phyloP scores from a whole-genome alignment of 176 grass and related monocot species.

The maize (Zea mays) region DNA sequence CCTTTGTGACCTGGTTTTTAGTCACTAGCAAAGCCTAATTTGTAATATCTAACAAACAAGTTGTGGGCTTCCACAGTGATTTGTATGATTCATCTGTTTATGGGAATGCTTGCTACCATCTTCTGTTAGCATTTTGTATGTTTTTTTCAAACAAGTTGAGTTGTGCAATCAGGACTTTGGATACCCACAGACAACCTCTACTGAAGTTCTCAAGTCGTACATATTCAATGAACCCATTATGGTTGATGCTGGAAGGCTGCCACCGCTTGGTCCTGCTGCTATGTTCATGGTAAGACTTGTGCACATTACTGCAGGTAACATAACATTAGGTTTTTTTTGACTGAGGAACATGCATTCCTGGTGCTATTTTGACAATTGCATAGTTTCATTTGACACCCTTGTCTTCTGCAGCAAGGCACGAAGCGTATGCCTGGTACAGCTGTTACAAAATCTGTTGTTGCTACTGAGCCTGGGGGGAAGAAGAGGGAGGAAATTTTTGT shows the following conservation, averaged over 20 bases:
- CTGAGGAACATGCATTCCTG: neutral
- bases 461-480: conserved; percentile 79
- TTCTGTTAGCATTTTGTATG: conserved; percentile 10
- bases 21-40: neutral
- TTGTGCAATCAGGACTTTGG: conserved; percentile 82
- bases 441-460: conserved; percentile 99
- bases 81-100: conserved; percentile 21
- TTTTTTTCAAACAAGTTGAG: conserved; percentile 30
- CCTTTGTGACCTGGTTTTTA: conserved; percentile 12
- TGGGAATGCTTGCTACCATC: conserved; percentile 4
- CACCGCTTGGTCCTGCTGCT: conserved; percentile 90
- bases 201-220: conserved; percentile 90
- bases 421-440: conserved; percentile 98
- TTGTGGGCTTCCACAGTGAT: conserved; percentile 4
- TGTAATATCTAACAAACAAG: neutral
- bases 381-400: conserved; percentile 40
- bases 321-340: conserved; percentile 7
- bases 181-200: conserved; percentile 98
- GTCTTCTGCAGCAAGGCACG: conserved; percentile 85
- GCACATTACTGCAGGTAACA: conserved; percentile 12
- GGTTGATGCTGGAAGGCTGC: conserved; percentile 86
- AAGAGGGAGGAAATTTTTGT: conserved; percentile 99
- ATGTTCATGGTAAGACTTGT: conserved; percentile 88
- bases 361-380: conserved; percentile 14
- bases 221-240: conserved; percentile 99